Evolutionary conservation across 208 protist species (phyloP), one percentile per base, ranked within the genome.

Genomic region (Lotmaria passim): DNA sequence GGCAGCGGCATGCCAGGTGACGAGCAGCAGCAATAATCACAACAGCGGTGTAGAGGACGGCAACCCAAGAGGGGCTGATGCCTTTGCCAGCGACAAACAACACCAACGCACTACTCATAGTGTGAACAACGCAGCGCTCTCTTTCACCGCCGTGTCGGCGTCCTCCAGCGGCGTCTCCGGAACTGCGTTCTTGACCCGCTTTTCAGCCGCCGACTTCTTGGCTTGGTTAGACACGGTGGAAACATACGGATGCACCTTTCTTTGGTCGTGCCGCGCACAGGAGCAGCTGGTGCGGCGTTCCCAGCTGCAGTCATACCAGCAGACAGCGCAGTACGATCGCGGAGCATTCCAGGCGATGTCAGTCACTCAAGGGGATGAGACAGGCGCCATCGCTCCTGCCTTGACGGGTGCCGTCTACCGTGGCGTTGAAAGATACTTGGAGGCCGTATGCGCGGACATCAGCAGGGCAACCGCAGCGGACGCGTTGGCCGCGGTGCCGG

Each of bases 401-500:
- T n/a, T 77, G 6, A 23, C n/a, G 14, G 71, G 62, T 7, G n/a
- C 36, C 0, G n/a, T 71, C n/a, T 46, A 47, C 1, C 5, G 34
- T 6, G 71, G 59, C 19, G 71, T 77, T n/a, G 15, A n/a, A 7
- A 7, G n/a, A 1, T 66, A 67, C 19, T 17, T 71, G 0, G 63
- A 65, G 15, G 23, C 17, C 4, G 46, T 71, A 47, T 52, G 71
- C 17, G 24, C 24, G 7, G 21, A 23, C 14, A 11, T 71, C 14
- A 26, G 33, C 28, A 34, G 38, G 31, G 39, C 26, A 0, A n/a
- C 43, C n/a, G 41, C 62, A 11, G n/a, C n/a, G n/a, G 33, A 39
- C 28, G 70, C 75, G 33, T 47, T 62, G 17, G 36, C 7, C 19
- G 53, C 68, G 24, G 69, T 89, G 19, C 86, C 86, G 30, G 33